Conservation (phyloP, 2,329 filamentous ascomycete species). For the Teratosphaeria zuluensis region DNA sequence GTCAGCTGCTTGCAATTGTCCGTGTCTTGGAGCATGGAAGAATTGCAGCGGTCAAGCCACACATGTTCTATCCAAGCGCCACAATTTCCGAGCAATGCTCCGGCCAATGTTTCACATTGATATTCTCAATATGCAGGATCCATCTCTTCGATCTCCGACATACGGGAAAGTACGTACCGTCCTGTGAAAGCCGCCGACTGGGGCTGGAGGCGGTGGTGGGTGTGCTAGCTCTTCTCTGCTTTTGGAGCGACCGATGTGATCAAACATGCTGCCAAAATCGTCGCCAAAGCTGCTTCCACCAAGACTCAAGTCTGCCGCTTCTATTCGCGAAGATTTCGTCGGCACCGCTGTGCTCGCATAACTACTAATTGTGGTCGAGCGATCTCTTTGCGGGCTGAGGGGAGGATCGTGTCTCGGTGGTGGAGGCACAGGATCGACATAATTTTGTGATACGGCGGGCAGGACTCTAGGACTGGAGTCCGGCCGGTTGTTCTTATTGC, state of each 20-base stretch:
- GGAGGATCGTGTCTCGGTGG: constrained; percentile 1
- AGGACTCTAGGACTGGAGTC: constrained; percentile 8
- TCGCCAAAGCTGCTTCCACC: constrained; percentile 22
- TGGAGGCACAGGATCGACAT: constrained; percentile 8
- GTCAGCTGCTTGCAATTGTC: not conserved
- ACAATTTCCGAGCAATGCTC: not conserved
- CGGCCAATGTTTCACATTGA: not conserved
- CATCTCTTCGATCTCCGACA: not conserved
- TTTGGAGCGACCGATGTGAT: constrained; percentile 13
- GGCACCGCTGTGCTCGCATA: constrained; percentile 32
- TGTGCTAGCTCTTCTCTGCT: constrained; percentile 13
- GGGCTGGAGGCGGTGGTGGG: constrained; percentile 13
- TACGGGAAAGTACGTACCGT: constrained; percentile 8
- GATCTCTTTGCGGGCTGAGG: constrained; percentile 27
- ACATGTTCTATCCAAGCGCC: not conserved
- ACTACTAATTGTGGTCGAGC: constrained; percentile 31
- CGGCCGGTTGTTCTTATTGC: constrained; percentile 22
- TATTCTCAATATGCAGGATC: not conserved
- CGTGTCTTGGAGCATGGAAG: not conserved
- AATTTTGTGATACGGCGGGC: not conserved
- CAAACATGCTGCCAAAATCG: constrained; percentile 29
- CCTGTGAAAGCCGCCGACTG: constrained; percentile 7
- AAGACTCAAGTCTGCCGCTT: constrained; percentile 21
- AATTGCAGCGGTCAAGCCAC: not conserved
- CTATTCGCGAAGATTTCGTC: constrained; percentile 1